These are phyloP conservation scores for Leucosporidium scottii DNA, from an alignment of 768 basidiomycete species.

Conservation along the genomic window DNA sequence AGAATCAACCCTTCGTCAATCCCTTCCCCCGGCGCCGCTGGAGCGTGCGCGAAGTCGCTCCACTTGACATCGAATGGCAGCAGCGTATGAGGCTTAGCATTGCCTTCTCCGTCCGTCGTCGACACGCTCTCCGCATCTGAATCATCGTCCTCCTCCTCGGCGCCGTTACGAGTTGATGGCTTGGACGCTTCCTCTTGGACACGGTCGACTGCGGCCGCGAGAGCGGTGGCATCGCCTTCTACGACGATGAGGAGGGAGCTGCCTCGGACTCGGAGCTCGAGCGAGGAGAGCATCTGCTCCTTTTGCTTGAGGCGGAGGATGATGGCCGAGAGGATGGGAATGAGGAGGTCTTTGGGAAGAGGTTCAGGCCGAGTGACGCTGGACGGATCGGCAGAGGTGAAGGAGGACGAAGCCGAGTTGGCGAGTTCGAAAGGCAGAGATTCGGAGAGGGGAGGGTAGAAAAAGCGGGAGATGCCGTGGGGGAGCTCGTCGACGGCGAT, in stretches of 20 bases:
- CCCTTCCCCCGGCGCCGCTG: conserved; percentile 53
- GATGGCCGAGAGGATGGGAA: conserved; percentile 56
- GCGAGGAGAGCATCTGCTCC: conserved; percentile 47
- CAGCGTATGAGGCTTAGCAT: conserved; percentile 20
- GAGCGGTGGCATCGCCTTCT: conserved; percentile 52
- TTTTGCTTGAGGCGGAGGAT: conserved; percentile 47
- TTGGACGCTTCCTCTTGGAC: conserved; percentile 39
- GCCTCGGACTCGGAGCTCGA: conserved; percentile 75
- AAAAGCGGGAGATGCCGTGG: conserved; percentile 70
- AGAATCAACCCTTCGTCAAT: conserved; percentile 69
- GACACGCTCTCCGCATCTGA: conserved; percentile 17
- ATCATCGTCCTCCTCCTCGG: conserved; percentile 43
- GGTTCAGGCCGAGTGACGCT: too few species aligned
- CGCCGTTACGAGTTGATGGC: too few species aligned
- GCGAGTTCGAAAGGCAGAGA: conserved; percentile 1
- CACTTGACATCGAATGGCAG: conserved; percentile 61
- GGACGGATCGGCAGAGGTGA: conserved; percentile 49
- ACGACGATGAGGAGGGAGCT: conserved; percentile 75
- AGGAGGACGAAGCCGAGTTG: conserved; percentile 51
- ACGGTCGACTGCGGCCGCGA: conserved; percentile 41
- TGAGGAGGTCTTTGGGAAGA: too few species aligned
- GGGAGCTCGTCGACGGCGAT: conserved; percentile 63
- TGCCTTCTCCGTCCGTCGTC: conserved; percentile 30
- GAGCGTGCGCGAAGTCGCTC: conserved; percentile 93
- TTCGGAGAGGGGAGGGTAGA: conserved; percentile 48